Percentiles rank a stretch among this genome's conserved stretches.
These are phyloP conservation scores for Penicillium psychrofluorescens DNA, from an alignment of 495 filamentous ascomycete species.

Conservation along the genomic window DNA sequence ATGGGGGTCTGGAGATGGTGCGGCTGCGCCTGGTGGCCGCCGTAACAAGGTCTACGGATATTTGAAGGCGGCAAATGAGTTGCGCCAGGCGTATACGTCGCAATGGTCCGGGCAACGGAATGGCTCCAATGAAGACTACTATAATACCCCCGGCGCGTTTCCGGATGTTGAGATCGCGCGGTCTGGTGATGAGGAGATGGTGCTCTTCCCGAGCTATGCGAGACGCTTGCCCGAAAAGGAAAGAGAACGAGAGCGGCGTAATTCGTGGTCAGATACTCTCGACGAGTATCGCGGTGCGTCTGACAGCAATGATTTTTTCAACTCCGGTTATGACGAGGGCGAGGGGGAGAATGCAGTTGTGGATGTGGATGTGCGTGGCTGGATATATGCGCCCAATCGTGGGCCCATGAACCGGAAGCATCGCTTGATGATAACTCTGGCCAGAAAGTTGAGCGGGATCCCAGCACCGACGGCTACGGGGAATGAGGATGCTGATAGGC, in stretches of 20 bases:
- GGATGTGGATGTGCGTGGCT: conserved; percentile 85
- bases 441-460: conserved; percentile 77
- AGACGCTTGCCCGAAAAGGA: conserved; percentile 46
- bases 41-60: conserved; percentile 80
- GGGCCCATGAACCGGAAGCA: conserved; percentile 87
- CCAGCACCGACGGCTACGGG: conserved; percentile 49
- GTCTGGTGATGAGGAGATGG: conserved; percentile 82
- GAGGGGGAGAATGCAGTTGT: conserved; percentile 77
- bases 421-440: conserved; percentile 74
- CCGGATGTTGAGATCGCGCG: conserved; percentile 73
- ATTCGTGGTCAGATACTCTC: conserved; percentile 27
- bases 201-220: conserved; percentile 89
- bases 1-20: conserved; percentile 21
- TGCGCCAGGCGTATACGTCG: conserved; percentile 73
- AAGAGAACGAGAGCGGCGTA: conserved; percentile 15
- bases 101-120: conserved; percentile 47
- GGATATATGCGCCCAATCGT: conserved; percentile 80
- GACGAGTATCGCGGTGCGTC: conserved; percentile 30
- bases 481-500: conserved; percentile 19
- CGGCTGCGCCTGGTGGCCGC: conserved; percentile 57
- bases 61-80: conserved; percentile 80
- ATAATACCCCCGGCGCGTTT: conserved; percentile 66
- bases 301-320: conserved; percentile 14
- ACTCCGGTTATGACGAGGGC: conserved; percentile 57
- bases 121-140: conserved; percentile 46